Evolutionary conservation across 495 filamentous ascomycete species (phyloP).

Genomic region (Hypoxylon trugodes): DNA sequence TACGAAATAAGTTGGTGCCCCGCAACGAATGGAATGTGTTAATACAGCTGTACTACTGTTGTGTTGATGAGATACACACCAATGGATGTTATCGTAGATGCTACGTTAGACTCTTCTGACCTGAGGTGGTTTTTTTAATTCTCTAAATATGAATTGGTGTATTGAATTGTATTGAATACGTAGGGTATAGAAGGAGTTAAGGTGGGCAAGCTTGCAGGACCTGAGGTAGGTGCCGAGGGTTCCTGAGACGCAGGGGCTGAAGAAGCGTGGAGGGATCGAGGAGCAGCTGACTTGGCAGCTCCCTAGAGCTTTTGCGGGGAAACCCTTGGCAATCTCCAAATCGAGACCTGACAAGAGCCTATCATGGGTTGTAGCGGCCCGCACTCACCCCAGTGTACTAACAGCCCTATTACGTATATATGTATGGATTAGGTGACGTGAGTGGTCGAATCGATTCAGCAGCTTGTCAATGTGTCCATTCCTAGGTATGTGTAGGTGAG

Average conservation of each 20-base stretch:
- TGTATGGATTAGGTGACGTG: conserved; percentile 8
- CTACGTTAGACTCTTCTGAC: no score
- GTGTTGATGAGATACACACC: conserved; percentile 8
- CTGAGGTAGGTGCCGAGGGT: conserved; percentile 32
- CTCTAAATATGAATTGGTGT: conserved; percentile 4
- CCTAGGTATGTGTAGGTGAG: no score
- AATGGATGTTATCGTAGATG: conserved; percentile 14
- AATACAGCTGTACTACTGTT: conserved; percentile 5
- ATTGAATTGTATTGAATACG: no score
- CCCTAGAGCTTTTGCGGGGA: conserved; percentile 28
- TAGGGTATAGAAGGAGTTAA: background rate
- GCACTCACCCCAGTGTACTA: conserved; percentile 29
- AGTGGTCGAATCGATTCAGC: background rate
- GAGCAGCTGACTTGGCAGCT: conserved; percentile 27
- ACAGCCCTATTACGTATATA: conserved; percentile 36
- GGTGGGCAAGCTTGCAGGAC: conserved; percentile 9
- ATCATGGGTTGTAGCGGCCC: background rate
- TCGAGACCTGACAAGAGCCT: background rate
- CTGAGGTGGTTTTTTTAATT: no score
- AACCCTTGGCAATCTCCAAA: conserved; percentile 21
- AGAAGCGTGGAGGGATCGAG: background rate
- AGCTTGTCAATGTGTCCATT: no score
- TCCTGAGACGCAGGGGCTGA: conserved; percentile 35
- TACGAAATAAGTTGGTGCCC: conserved; percentile 5
- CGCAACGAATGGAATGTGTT: conserved; percentile 7